Base-by-base conservation (phyloP, 2,329 filamentous ascomycete species). In the Fusarium nelsonii region DNA sequence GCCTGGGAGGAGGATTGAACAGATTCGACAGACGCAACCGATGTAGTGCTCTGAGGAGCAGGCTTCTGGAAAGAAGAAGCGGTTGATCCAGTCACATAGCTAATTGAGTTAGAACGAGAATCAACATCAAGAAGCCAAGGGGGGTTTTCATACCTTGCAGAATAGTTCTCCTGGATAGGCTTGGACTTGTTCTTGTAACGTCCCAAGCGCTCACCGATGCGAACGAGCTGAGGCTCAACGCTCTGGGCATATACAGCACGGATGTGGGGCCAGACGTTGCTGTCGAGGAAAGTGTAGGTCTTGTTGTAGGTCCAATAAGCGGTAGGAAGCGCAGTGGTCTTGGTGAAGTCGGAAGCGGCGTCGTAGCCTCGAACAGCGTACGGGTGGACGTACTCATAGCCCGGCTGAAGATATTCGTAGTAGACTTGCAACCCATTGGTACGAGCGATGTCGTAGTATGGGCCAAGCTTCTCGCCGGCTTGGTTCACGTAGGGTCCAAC, bases 201-300 rank as follows among this genome's bases (percentile, higher is more conserved):
- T 40, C 94, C 94, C 12, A 99, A 86, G 45, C 94, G 90, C 81
- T 97, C 92, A 14, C 93, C 92, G 74, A 99, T 98, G 74, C 94
- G 93, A 58, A 95, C 88, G 15, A 99, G 85, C 79, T 99, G 97
- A 15, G 97, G 97, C 81, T 98, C 94, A 5, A 99, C 94, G 73
- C 97, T 97, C 75, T 97, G 90, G 12, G 90, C 88, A 75, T 98
- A 98, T 7, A 97, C 82, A 15, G 92, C 85, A 28, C 91, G 89
- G 12, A 97, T 68, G 69, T 91, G 90, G 3, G 95, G 95, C 91
- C 92, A 96, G 16, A 98, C 83, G 3, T 89, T 90, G 46, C 88
- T 87, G 60, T 93, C 88, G 34, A 97, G 81, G 75, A 97, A 95
- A 14, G 86, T 81, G 61, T 89, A 87, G 0, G 87, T 87, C 62